These are phyloP conservation scores for Hyaloperonospora brassicae DNA, from an alignment of 352 stramenopile genomes.

Conservation along the genomic window DNA sequence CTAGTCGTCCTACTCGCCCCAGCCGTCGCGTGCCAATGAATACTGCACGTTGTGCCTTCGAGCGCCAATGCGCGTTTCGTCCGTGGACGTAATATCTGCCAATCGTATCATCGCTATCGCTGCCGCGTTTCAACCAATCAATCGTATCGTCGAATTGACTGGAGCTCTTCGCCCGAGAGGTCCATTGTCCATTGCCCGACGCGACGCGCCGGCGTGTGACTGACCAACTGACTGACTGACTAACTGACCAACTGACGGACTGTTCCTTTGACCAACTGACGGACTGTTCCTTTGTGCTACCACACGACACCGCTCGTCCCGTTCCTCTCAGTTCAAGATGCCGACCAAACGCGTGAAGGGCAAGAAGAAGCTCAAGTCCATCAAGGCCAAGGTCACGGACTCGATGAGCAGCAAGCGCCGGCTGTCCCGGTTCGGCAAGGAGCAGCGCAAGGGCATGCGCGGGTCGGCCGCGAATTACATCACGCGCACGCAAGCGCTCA, in stretches of 20 bases:
- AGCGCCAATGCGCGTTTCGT: not conserved
- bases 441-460: constrained; percentile 77
- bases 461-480: constrained; percentile 92
- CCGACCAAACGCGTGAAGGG: constrained; percentile 82
- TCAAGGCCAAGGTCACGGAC: constrained; percentile 85
- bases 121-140: constrained; percentile 19
- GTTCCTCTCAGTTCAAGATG: constrained; percentile 32
- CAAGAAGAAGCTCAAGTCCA: constrained; percentile 88
- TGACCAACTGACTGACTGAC: too few species aligned
- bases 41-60: not conserved
- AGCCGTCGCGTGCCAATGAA: too few species aligned
- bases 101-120: constrained; percentile 1
- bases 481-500: constrained; percentile 90
- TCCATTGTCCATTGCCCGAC: too few species aligned
- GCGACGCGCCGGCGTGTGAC: too few species aligned
- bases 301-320: constrained; percentile 2
- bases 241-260: too few species aligned
- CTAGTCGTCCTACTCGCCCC: not conserved
- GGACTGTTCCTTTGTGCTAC: too few species aligned
- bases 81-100: not conserved
- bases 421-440: constrained; percentile 77
- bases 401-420: constrained; percentile 75
- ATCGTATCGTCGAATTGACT: not conserved
- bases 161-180: constrained; percentile 4
- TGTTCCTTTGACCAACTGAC: not conserved